Evolutionary conservation across 176 grass and related monocot genomes (phyloP), one percentile per base, ranked within the genome.

Genomic region (Carex scoparia): DNA sequence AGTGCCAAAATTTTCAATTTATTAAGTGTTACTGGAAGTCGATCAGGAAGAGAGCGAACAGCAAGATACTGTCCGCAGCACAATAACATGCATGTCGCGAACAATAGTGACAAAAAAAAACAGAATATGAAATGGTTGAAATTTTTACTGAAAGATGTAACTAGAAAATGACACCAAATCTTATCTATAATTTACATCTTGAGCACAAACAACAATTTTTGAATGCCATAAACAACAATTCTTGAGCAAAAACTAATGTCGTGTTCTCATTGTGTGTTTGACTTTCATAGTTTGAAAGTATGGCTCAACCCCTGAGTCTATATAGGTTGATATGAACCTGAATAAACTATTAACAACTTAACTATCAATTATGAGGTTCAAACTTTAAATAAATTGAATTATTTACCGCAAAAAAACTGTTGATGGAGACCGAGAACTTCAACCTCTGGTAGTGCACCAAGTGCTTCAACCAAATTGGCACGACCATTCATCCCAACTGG

Each of bases 1-100:
- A 81, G 51, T 81, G 54, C 4, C 23, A 83, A 68, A 1, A 65
- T 63, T 49, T 11, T 83, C 79, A 81, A 81, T 81, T 81, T 81
- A 42, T 81, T 37, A 46, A 81, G 38, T 81, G 35, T 10, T 23
- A 27, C 10, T 44, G 56, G 59, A 63, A 63, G 37, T 19, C 15
- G 31, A 62, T 63, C 7, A 38, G 79, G 79, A 63, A 81, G 54
- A 81, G 7, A 61, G 16, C 79, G 8, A n/a, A 32, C 59, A 63
- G 58, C 57, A 81, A 81, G 79, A 81, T 81, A 81, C 79, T 81
- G 56, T 81, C 63, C 31, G 14, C 49, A 55, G 5, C 44, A 76
- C 4, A 55, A 15, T 30, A 56, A 76, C 12, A 55, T 28, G 72
- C 12, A 55, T 28, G 72, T 55, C 72, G 51, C 55, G n/a, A 7